These are phyloP conservation scores for Eucalyptus paniculata DNA, from an alignment of 345 rosid genomes.

Conservation along the genomic window DNA sequence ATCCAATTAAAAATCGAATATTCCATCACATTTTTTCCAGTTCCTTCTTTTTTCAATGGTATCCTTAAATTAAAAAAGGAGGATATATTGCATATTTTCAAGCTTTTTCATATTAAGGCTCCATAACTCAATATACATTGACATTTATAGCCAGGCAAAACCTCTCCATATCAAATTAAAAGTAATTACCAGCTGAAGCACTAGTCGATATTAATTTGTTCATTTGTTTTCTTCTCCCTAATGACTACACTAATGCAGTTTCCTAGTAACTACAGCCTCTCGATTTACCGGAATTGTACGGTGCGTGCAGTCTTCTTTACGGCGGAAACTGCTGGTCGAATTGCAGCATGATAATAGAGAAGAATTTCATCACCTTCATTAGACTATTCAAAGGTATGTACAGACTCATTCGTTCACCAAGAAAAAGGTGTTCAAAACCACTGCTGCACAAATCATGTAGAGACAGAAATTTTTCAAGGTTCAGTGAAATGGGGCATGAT, in stretches of 20 bases:
- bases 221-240: background rate
- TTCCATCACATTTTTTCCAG: accelerated
- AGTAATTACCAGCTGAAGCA: background rate
- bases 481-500: background rate
- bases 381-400: background rate
- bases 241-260: background rate
- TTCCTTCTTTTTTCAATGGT: too few relatives aligned
- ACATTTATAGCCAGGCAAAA: background rate
- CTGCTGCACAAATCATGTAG: background rate
- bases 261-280: too few relatives aligned
- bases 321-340: background rate
- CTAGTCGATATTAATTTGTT: background rate
- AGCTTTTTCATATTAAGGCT: background rate
- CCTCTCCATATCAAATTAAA: background rate
- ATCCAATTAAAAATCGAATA: too few relatives aligned
- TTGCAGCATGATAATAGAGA: background rate
- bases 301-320: background rate
- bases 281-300: background rate
- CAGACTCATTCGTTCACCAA: background rate
- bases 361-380: background rate
- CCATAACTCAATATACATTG: background rate
- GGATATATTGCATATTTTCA: background rate
- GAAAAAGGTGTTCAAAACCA: background rate
- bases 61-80: accelerated
- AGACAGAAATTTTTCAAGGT: background rate